Evolutionary conservation across 768 basidiomycete genomes (phyloP), one percentile per base, ranked within the genome.

Genomic region (Leccinum broughii): DNA sequence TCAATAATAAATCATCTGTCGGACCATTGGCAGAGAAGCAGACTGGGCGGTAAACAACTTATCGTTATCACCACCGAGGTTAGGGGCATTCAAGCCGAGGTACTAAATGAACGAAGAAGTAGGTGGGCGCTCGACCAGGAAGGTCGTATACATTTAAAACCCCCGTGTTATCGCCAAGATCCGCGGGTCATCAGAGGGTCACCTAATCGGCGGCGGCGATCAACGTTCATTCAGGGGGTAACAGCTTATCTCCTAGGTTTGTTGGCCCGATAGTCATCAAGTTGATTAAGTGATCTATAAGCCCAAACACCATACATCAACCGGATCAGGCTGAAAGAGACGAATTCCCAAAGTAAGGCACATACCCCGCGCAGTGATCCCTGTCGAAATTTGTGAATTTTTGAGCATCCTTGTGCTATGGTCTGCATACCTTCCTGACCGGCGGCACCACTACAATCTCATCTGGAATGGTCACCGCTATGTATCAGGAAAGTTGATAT

Each of bases 101-200:
- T 70, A 6, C 24, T 30, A 51, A 54, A 48, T 1, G 17, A 24
- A 20, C 62, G 15, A 61, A 37, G 1, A 32, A 34, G 20, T 22
- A 41, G 8, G 17, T 39, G 39, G 15, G 0, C 7, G 17, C 39
- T 17, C 6, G 37, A 41, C 9, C 9, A 54, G 70, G 59, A 69
- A 39, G 3, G 28, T 30, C 26, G 26, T 28, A 28, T 30, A 30
- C 28, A 0, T 30, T 9, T 30, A 2, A 30, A 30, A 6, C 50
- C 62, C 9, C 30, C 64, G 2, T 41, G 49, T 71, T 71, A 53
- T 70, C 22, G 7, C 68, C 67, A 24, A 66, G 71, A 41, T 71
- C 55, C 66, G 2, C 68, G 68, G 4, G 68, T 69, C 11, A 34
- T 66, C 49, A 69, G 66, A 3, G 53, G 64, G 58, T 61, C 68